Percentiles rank a stretch among this genome's conserved stretches.
Evolutionary conservation across 2,329 filamentous ascomycete species (phyloP).

Genomic region (Fusarium tanahbumbuense): DNA sequence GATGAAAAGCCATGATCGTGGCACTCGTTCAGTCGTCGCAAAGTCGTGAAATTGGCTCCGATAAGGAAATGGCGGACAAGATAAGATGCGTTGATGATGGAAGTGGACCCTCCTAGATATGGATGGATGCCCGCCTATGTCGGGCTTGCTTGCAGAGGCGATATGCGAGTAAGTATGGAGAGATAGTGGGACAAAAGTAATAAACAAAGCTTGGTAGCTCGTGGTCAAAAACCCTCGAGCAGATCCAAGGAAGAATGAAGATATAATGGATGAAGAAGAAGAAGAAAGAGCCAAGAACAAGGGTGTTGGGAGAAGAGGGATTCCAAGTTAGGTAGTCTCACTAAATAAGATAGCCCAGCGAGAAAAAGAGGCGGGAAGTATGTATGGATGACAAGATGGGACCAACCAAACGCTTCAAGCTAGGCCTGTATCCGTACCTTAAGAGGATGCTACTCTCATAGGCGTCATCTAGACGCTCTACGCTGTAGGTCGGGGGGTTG

Average conservation of each 20-base stretch:
- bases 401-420: constrained; percentile 24
- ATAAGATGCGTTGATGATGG: constrained; percentile 44
- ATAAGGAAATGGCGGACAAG: constrained; percentile 42
- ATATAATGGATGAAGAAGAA: constrained; percentile 10
- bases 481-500: constrained; percentile 33
- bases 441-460: constrained; percentile 37
- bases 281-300: constrained; percentile 9
- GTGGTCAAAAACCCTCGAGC: constrained; percentile 9
- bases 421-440: constrained; percentile 35
- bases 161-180: constrained; percentile 14
- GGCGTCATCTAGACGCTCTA: constrained; percentile 37
- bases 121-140: constrained; percentile 24
- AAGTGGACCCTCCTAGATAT: constrained; percentile 41
- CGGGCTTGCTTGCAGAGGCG: constrained; percentile 35
- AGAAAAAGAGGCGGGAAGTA: constrained; percentile 20
- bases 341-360: constrained; percentile 20
- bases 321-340: constrained; percentile 11
- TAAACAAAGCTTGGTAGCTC: constrained; percentile 11
- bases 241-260: constrained; percentile 8
- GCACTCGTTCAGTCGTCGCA: constrained; percentile 15
- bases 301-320: constrained; percentile 12
- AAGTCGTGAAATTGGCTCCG: constrained; percentile 32
- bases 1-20: constrained; percentile 68
- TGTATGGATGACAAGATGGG: constrained; percentile 17
- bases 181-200: constrained; percentile 9